Percentiles rank a stretch among this genome's conserved stretches.
These are phyloP conservation scores for Mycotypha africana DNA, from an alignment of 371 early-diverging fungal genomes.

Conservation along the genomic window DNA sequence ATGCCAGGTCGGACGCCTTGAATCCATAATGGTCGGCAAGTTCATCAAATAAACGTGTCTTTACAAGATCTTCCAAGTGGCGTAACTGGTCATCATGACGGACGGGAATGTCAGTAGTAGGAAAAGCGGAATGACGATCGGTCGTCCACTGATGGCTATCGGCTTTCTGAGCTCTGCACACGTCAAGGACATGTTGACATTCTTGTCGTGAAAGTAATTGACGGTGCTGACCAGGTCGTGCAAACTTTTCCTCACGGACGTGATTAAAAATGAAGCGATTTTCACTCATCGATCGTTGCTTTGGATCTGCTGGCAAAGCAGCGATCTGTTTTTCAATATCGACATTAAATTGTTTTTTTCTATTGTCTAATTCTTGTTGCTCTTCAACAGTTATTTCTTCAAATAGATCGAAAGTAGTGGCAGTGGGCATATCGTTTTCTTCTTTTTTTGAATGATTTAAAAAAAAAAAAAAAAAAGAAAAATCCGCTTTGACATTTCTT, in stretches of 20 bases:
- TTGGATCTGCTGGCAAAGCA: slow-evolving; percentile 15
- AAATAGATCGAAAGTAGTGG: slow-evolving; percentile 33
- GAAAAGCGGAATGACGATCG: slow-evolving; percentile 49
- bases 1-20: slow-evolving; percentile 36
- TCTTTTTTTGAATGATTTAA: too few relatives aligned
- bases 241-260: slow-evolving; percentile 3
- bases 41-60: slow-evolving; percentile 12
- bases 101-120: slow-evolving; percentile 51
- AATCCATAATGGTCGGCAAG: slow-evolving; percentile 30
- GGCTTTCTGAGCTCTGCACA: slow-evolving; percentile 4
- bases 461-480: too few relatives aligned
- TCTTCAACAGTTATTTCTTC: slow-evolving; percentile 34
- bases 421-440: slow-evolving; percentile 3
- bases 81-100: slow-evolving; percentile 3
- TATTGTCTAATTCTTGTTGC: slow-evolving; percentile 1
- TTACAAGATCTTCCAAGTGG: slow-evolving; percentile 17
- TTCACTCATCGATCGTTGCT: slow-evolving; percentile 23
- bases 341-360: slow-evolving; percentile 1
- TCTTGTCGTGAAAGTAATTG: slow-evolving; percentile 21
- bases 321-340: background rate
- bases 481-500: too few relatives aligned
- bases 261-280: slow-evolving; percentile 17
- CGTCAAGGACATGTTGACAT: slow-evolving; percentile 25
- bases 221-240: slow-evolving; percentile 15
- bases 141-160: slow-evolving; percentile 49